Evolutionary conservation across 345 rosid genomes (phyloP).

Genomic region (Acer saccharum): DNA sequence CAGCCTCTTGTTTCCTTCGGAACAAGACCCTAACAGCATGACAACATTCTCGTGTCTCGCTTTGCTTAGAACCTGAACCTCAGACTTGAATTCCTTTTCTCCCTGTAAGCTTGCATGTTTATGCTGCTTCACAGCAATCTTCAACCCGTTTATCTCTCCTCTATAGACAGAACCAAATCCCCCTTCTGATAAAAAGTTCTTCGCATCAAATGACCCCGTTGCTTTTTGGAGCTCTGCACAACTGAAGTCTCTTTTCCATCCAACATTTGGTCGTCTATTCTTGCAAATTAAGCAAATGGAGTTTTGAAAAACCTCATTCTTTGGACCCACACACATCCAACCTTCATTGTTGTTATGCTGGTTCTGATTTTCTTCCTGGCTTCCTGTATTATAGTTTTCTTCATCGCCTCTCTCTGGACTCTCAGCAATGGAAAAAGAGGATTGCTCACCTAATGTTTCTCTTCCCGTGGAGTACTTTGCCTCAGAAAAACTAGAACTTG

Average conservation of each 20-base stretch:
- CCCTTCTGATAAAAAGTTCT: slow-evolving; percentile 61
- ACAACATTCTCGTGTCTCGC: slow-evolving; percentile 66
- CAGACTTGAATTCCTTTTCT: slow-evolving; percentile 68
- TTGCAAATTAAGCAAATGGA: slow-evolving; percentile 52
- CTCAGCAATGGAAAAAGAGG: slow-evolving; percentile 14
- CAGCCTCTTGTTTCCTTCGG: slow-evolving; percentile 54
- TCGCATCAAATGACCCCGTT: slow-evolving; percentile 47
- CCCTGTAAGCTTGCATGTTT: slow-evolving; percentile 57
- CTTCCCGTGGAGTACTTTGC: slow-evolving; percentile 24
- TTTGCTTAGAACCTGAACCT: slow-evolving; percentile 57
- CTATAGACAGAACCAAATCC: slow-evolving; percentile 64
- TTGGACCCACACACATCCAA: neutral
- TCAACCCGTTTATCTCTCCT: slow-evolving; percentile 50
- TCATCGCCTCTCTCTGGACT: slow-evolving; percentile 17
- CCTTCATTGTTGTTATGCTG: neutral
- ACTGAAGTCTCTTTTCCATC: slow-evolving; percentile 55
- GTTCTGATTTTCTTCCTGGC: slow-evolving; percentile 34
- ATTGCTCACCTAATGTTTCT: slow-evolving; percentile 30
- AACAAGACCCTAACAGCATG: slow-evolving; percentile 62
- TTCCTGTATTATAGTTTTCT: slow-evolving; percentile 9
- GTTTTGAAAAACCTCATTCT: slow-evolving; percentile 33
- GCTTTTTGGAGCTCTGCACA: slow-evolving; percentile 57
- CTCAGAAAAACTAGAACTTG: slow-evolving; percentile 28
- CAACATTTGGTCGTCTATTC: slow-evolving; percentile 54
- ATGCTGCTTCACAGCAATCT: slow-evolving; percentile 64